phyloP scores from a whole-genome alignment of 2,329 filamentous ascomycete genomes.

The Pseudogymnoascus sp. region DNA sequence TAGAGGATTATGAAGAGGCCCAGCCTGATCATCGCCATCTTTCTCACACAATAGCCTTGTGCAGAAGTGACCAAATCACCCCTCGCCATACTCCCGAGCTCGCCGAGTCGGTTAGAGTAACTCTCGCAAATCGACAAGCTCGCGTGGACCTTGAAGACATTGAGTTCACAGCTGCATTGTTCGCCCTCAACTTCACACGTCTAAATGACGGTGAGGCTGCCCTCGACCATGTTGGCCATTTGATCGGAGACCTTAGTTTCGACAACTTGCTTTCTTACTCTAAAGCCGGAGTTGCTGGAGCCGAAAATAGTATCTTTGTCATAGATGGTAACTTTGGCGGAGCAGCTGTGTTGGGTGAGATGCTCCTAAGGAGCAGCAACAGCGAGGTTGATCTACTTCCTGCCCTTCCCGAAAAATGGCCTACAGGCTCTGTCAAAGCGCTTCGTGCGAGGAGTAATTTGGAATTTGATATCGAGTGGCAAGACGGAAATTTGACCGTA shows the following conservation, averaged over 20 bases:
- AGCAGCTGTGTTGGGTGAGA: too few relatives aligned
- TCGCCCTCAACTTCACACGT: not conserved
- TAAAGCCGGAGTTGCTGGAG: slow-evolving; percentile 6
- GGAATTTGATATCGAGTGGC: too few relatives aligned
- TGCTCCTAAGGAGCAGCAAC: too few relatives aligned
- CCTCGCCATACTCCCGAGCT: slow-evolving; percentile 1
- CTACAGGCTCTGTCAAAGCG: not conserved
- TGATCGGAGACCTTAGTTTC: slow-evolving; percentile 5
- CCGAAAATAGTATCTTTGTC: slow-evolving; percentile 8
- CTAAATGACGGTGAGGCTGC: slow-evolving; percentile 1
- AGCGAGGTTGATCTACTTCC: too few relatives aligned
- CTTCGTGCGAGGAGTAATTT: not conserved
- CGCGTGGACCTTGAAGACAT: slow-evolving; percentile 9
- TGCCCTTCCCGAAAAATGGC: too few relatives aligned
- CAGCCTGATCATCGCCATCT: slow-evolving; percentile 10
- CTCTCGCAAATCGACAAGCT: slow-evolving; percentile 7
- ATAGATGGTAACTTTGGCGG: not conserved
- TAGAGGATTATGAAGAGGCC: slow-evolving; percentile 9
- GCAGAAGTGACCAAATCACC: slow-evolving; percentile 2
- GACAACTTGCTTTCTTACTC: slow-evolving; percentile 6
- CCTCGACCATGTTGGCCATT: not conserved
- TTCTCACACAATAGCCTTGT: slow-evolving; percentile 10
- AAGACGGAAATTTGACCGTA: not conserved
- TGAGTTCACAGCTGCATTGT: slow-evolving; percentile 6
- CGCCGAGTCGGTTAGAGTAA: not conserved